A percentile compares a stretch with the other conserved stretches of the same genome.
These are phyloP conservation scores for Beta corolliflora DNA, from an alignment of 179 eudicot species.

Conservation along the genomic window DNA sequence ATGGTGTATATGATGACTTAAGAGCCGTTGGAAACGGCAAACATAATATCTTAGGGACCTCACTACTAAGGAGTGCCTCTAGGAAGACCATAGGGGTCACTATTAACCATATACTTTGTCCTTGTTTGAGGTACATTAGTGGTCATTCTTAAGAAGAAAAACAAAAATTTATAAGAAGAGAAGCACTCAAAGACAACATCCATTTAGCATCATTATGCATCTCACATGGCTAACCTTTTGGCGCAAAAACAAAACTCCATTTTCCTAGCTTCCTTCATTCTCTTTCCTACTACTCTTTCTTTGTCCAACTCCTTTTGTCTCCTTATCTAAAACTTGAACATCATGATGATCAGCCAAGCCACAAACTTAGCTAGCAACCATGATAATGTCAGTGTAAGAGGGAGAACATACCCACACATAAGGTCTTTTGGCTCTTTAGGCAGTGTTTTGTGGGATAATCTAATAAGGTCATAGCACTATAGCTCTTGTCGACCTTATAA, in stretches of 20 bases:
- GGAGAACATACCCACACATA: conserved; percentile 18
- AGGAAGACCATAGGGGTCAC: conserved; percentile 25
- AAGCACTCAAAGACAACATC: conserved; percentile 15
- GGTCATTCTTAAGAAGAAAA: neutral
- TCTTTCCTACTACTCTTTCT: neutral
- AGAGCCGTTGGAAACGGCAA: neutral
- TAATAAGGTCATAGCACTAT: conserved; percentile 22
- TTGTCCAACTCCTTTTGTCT: conserved; percentile 24
- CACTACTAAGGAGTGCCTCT: conserved; percentile 19
- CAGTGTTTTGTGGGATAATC: conserved; percentile 29
- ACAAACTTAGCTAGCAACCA: conserved; percentile 24
- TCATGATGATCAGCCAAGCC: conserved; percentile 31
- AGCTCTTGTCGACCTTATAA: conserved; percentile 29
- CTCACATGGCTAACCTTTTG: conserved; percentile 33
- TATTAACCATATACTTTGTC: conserved; percentile 14
- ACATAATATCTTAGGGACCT: conserved; percentile 17
- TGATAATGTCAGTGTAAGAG: conserved; percentile 36
- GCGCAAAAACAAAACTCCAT: conserved; percentile 10
- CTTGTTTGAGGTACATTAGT: conserved; percentile 16
- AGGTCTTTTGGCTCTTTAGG: conserved; percentile 22
- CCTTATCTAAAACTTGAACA: conserved; percentile 32
- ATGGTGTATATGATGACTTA: neutral
- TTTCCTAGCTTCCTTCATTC: neutral
- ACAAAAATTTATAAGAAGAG: neutral
- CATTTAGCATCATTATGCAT: conserved; percentile 35